phyloP scores from a whole-genome alignment of 2,329 filamentous ascomycete species.

The Verticillium nubilum region DNA sequence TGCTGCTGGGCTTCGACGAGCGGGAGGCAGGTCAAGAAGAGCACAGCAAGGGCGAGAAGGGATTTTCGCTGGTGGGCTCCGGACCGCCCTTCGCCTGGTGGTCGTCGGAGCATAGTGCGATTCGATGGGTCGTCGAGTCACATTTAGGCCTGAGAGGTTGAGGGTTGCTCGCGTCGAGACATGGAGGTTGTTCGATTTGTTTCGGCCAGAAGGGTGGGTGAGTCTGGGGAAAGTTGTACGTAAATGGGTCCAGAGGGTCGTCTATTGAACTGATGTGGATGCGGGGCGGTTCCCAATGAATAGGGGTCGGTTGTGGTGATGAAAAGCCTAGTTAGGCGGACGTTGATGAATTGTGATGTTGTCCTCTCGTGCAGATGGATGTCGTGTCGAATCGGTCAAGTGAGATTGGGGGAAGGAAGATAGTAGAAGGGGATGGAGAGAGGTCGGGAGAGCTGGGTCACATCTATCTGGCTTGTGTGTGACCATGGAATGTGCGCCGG shows the following conservation, averaged over 20 bases:
- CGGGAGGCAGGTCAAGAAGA: slow-evolving; percentile 49
- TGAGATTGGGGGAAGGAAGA: neutral
- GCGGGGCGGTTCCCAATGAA: neutral
- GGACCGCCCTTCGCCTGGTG: slow-evolving; percentile 51
- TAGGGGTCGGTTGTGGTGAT: neutral
- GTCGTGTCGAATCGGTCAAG: neutral
- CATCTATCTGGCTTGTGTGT: neutral
- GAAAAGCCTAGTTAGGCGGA: neutral
- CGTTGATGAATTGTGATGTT: neutral
- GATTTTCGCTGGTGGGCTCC: slow-evolving; percentile 38
- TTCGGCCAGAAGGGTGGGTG: neutral
- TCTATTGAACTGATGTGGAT: neutral
- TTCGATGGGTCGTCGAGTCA: neutral
- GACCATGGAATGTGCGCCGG: neutral
- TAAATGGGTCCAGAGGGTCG: neutral
- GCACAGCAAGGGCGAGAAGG: slow-evolving; percentile 50
- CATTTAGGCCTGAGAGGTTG: slow-evolving; percentile 4
- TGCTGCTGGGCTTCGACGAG: slow-evolving; percentile 60
- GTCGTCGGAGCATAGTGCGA: slow-evolving; percentile 58
- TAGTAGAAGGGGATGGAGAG: neutral
- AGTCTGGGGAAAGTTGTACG: neutral
- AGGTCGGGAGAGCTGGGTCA: neutral
- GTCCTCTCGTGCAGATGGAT: neutral
- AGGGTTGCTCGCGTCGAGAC: slow-evolving; percentile 6
- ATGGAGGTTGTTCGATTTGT: slow-evolving; percentile 5